Conservation (phyloP, 2,329 filamentous ascomycete species). For the Tolypocladium pustulatum region DNA sequence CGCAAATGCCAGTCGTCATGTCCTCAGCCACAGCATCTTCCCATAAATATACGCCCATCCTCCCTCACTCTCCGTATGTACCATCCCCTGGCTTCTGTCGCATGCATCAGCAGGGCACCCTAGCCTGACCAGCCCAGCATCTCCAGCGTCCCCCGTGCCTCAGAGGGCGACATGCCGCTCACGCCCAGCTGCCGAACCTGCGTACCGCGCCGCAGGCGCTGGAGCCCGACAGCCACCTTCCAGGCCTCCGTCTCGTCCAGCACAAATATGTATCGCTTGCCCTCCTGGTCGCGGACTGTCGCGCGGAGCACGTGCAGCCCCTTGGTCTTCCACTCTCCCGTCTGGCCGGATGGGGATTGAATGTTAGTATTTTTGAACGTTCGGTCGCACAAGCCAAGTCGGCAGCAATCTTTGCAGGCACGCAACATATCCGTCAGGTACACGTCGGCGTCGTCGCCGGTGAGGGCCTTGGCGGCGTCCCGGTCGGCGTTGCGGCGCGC, state of each 20-base stretch:
- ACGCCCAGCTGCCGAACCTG: slow-evolving; percentile 51
- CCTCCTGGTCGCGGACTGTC: slow-evolving; percentile 54
- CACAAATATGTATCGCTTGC: slow-evolving; percentile 56
- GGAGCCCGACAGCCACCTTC: slow-evolving; percentile 55
- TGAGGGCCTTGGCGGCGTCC: slow-evolving; percentile 39
- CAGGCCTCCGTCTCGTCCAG: slow-evolving; percentile 54
- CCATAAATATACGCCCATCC: no score
- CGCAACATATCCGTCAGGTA: slow-evolving; percentile 52
- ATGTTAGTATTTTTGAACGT: slow-evolving; percentile 33
- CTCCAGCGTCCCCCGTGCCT: slow-evolving; percentile 45
- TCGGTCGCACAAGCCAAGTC: slow-evolving; percentile 38
- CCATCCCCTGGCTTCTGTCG: neutral
- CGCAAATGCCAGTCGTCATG: neutral
- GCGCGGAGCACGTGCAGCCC: slow-evolving; percentile 54
- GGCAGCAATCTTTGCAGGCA: slow-evolving; percentile 55
- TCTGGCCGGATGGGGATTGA: slow-evolving; percentile 29
- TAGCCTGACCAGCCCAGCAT: slow-evolving; percentile 42
- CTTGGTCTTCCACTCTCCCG: slow-evolving; percentile 42
- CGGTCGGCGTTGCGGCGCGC: slow-evolving; percentile 37
- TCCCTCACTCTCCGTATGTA: neutral
- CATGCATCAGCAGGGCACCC: neutral
- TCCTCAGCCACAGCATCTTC: neutral
- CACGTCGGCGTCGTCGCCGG: slow-evolving; percentile 55
- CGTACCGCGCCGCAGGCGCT: slow-evolving; percentile 48
- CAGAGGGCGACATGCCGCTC: slow-evolving; percentile 40